These are phyloP conservation scores for Sugiyamaella valdiviana DNA, from an alignment of 805 yeast species.

Conservation along the genomic window DNA sequence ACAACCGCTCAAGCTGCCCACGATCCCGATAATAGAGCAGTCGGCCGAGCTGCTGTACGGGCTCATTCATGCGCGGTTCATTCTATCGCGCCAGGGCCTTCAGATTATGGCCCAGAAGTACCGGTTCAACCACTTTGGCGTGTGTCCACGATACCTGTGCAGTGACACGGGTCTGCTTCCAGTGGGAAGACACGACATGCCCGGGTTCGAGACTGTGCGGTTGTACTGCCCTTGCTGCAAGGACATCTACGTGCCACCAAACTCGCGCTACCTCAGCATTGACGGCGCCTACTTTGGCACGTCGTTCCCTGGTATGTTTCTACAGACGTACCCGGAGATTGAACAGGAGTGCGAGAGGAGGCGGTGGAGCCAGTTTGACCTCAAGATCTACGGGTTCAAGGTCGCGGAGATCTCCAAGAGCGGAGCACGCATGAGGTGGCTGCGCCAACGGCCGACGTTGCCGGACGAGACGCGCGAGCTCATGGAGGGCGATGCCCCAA, in stretches of 20 bases:
- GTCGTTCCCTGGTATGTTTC: constrained; percentile 85
- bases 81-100: constrained; percentile 81
- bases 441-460: constrained; percentile 67
- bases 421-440: constrained; percentile 97
- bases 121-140: constrained; percentile 82
- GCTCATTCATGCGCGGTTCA: constrained; percentile 86
- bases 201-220: constrained; percentile 88
- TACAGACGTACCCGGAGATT: constrained; percentile 86
- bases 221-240: constrained; percentile 92
- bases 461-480: constrained; percentile 54
- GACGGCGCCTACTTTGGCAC: constrained; percentile 98
- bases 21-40: constrained; percentile 72
- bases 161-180: constrained; percentile 88
- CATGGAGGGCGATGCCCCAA: constrained; percentile 8
- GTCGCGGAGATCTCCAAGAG: constrained; percentile 64
- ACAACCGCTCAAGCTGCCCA: constrained; percentile 51
- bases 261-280: constrained; percentile 76
- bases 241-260: constrained; percentile 82
- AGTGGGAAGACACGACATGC: constrained; percentile 82
- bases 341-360: constrained; percentile 66
- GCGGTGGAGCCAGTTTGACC: constrained; percentile 40
- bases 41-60: constrained; percentile 92
- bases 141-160: constrained; percentile 85
- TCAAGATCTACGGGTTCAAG: constrained; percentile 83
- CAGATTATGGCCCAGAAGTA: constrained; percentile 85